Evolutionary conservation across 2,329 filamentous ascomycete genomes (phyloP).

Genomic region (Fusarium annulatum): DNA sequence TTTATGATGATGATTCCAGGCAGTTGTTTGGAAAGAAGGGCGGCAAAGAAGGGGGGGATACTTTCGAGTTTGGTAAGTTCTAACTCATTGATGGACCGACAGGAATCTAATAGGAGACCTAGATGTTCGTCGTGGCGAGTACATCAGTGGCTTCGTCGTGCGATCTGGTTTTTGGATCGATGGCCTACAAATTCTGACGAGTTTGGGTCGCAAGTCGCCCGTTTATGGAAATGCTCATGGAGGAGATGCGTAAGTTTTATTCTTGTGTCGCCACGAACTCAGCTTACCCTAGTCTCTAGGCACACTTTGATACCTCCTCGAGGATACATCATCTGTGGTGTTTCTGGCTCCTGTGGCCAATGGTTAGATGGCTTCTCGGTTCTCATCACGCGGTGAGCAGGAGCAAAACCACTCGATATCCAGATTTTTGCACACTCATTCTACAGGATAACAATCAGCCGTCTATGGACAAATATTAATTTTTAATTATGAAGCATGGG

Average conservation of each 20-base stretch:
- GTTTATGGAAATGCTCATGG: slow-evolving; percentile 85
- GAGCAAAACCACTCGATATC: background rate
- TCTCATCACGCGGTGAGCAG: slow-evolving; percentile 64
- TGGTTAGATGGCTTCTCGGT: slow-evolving; percentile 91
- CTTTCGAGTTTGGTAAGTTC: slow-evolving; percentile 79
- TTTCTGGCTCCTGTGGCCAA: slow-evolving; percentile 81
- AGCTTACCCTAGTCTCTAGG: slow-evolving; percentile 58
- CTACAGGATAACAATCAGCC: slow-evolving; percentile 14
- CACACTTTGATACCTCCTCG: slow-evolving; percentile 89
- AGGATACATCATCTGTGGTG: slow-evolving; percentile 88
- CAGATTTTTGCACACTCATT: slow-evolving; percentile 27
- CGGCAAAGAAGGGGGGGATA: slow-evolving; percentile 74
- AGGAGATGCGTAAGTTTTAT: slow-evolving; percentile 80
- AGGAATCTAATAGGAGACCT: slow-evolving; percentile 44
- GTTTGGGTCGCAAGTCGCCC: slow-evolving; percentile 83
- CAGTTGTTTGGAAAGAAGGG: slow-evolving; percentile 89
- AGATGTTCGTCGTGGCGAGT: slow-evolving; percentile 88
- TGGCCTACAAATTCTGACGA: slow-evolving; percentile 90
- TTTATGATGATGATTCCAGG: slow-evolving; percentile 86
- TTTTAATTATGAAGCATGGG: slow-evolving; percentile 14
- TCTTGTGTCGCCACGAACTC: background rate
- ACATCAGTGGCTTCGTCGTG: slow-evolving; percentile 86
- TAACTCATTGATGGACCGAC: background rate
- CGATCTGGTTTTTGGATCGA: slow-evolving; percentile 86
- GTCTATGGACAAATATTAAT: slow-evolving; percentile 30